phyloP scores from a whole-genome alignment of 306 rosid species.

The Lathyrus tuberosus region DNA sequence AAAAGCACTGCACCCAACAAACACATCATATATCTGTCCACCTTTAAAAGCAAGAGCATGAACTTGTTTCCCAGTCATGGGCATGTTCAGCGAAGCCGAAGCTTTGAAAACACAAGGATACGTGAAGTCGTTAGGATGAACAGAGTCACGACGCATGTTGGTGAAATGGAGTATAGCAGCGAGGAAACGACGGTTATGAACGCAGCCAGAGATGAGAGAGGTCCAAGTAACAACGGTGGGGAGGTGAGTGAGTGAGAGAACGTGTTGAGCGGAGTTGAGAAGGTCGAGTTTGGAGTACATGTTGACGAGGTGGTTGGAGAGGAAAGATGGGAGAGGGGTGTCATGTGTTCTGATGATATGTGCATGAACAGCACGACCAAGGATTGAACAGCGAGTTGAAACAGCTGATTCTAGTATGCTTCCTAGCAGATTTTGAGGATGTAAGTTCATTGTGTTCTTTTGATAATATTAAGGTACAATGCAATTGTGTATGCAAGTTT shows the following conservation, averaged over 20 bases:
- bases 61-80: conserved; percentile 60
- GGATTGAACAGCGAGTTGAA: conserved; percentile 48
- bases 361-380: conserved; percentile 75
- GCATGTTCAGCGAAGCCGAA: conserved; percentile 54
- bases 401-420: conserved; percentile 63
- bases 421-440: conserved; percentile 53
- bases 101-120: conserved; percentile 83
- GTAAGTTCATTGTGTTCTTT: conserved; percentile 51
- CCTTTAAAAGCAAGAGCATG: conserved; percentile 72
- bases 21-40: conserved; percentile 66
- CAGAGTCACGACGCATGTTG: conserved; percentile 61
- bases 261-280: conserved; percentile 60
- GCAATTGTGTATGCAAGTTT: background rate
- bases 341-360: conserved; percentile 58
- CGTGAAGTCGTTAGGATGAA: conserved; percentile 86
- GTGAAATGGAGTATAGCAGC: conserved; percentile 59
- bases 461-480: conserved; percentile 6
- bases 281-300: conserved; percentile 89
- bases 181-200: conserved; percentile 59
- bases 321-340: conserved; percentile 60
- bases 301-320: conserved; percentile 80
- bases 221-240: conserved; percentile 90
- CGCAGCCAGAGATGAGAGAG: conserved; percentile 81
- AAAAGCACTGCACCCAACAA: conserved; percentile 82
- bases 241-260: conserved; percentile 57